Evolutionary conservation across 768 basidiomycete genomes (phyloP).

Genomic region (Leccinum subgranulosum): DNA sequence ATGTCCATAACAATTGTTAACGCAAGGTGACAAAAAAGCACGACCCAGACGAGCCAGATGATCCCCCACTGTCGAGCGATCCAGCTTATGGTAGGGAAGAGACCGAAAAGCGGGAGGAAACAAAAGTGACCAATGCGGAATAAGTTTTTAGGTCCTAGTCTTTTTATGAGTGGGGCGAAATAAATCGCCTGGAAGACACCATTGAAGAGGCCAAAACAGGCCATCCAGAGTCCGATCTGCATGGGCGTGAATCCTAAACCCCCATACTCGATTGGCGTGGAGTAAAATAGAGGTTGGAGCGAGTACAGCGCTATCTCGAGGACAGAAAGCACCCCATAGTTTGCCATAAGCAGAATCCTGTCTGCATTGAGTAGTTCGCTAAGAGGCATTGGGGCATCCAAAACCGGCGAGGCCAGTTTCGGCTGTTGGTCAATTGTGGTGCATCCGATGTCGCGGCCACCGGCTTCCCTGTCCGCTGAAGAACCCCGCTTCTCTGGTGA

Average conservation of each 20-base stretch:
- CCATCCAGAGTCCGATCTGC: conserved; percentile 37
- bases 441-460: conserved; percentile 11
- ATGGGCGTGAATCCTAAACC: conserved; percentile 37
- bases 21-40: conserved; percentile 24
- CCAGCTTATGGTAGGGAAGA: conserved; percentile 32
- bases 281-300: conserved; percentile 39
- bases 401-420: background rate
- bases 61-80: conserved; percentile 25
- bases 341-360: conserved; percentile 33
- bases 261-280: conserved; percentile 34
- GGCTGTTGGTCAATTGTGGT: conserved; percentile 12
- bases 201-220: conserved; percentile 31
- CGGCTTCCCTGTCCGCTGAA: conserved; percentile 13
- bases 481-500: conserved; percentile 12
- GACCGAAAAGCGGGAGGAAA: conserved; percentile 29
- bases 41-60: conserved; percentile 25
- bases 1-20: conserved; percentile 27
- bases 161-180: conserved; percentile 31
- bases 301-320: conserved; percentile 34
- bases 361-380: conserved; percentile 26
- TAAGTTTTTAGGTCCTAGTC: conserved; percentile 31
- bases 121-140: conserved; percentile 25
- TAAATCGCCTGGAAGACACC: conserved; percentile 31
- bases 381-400: conserved; percentile 24
- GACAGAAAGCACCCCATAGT: conserved; percentile 36